phyloP scores from a whole-genome alignment of 2,329 filamentous ascomycete species.

The Fusarium sp. region DNA sequence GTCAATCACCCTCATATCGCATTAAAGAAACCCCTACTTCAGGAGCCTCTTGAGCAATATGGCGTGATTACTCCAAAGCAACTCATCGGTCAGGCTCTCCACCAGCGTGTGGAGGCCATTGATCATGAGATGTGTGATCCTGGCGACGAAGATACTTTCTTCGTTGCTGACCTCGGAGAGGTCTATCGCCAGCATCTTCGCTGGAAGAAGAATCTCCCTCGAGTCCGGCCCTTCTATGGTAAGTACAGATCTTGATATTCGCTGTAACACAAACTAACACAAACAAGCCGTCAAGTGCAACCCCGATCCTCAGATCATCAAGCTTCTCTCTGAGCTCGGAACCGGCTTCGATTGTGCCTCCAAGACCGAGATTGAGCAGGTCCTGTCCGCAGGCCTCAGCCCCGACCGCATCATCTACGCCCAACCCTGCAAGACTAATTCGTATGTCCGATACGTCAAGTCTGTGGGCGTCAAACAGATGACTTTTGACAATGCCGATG shows the following conservation, averaged over 20 bases:
- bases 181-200: slow-evolving; percentile 98
- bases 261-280: slow-evolving; percentile 7
- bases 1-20: slow-evolving; percentile 63
- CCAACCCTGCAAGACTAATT: slow-evolving; percentile 99
- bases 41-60: slow-evolving; percentile 57
- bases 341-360: slow-evolving; percentile 98
- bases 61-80: slow-evolving; percentile 71
- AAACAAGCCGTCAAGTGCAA: slow-evolving; percentile 94
- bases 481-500: slow-evolving; percentile 99
- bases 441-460: slow-evolving; percentile 92
- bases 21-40: slow-evolving; percentile 59
- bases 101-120: slow-evolving; percentile 84
- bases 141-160: slow-evolving; percentile 97
- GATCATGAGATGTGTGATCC: slow-evolving; percentile 89
- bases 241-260: slow-evolving; percentile 50
- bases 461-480: slow-evolving; percentile 92
- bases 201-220: slow-evolving; percentile 94
- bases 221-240: slow-evolving; percentile 98
- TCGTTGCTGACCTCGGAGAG: slow-evolving; percentile 97
- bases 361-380: slow-evolving; percentile 95
- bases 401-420: slow-evolving; percentile 97
- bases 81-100: slow-evolving; percentile 87
- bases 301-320: slow-evolving; percentile 89
- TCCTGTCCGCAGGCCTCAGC: slow-evolving; percentile 84
- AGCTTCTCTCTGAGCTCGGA: slow-evolving; percentile 87